phyloP scores from a whole-genome alignment of 306 rosid genomes.

The Arachis stenosperma region DNA sequence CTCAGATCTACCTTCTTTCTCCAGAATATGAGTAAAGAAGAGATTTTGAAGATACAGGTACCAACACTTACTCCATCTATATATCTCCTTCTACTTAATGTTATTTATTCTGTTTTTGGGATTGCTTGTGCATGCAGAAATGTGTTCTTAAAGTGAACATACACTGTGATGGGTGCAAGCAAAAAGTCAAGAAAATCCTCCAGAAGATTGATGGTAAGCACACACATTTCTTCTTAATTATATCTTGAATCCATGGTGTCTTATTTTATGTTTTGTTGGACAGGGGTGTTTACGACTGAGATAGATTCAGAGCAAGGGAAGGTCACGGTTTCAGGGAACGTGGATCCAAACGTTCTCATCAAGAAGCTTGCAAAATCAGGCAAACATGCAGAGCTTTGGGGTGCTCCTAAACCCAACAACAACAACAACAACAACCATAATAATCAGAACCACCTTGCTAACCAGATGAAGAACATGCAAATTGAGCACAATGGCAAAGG shows the following conservation, averaged over 20 bases:
- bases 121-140: constrained; percentile 64
- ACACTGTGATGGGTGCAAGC: constrained; percentile 85
- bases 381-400: constrained; percentile 90
- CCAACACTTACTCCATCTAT: constrained; percentile 1
- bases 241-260: background rate
- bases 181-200: constrained; percentile 76
- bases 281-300: constrained; percentile 87
- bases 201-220: constrained; percentile 72
- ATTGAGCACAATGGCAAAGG: constrained; percentile 45
- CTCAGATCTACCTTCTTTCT: constrained; percentile 50
- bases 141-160: constrained; percentile 78
- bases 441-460: constrained; percentile 49
- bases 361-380: constrained; percentile 90
- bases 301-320: constrained; percentile 89
- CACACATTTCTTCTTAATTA: background rate
- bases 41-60: constrained; percentile 92
- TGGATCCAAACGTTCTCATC: constrained; percentile 78
- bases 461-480: constrained; percentile 65
- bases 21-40: constrained; percentile 79
- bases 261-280: background rate
- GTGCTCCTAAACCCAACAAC: constrained; percentile 52
- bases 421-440: constrained; percentile 39
- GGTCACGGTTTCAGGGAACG: constrained; percentile 87
- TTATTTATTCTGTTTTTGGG: constrained; percentile 34
- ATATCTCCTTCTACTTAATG: no score